Evolutionary conservation across 164 flowering plant species (phyloP).

Genomic region (Umbilicus rupestris): DNA sequence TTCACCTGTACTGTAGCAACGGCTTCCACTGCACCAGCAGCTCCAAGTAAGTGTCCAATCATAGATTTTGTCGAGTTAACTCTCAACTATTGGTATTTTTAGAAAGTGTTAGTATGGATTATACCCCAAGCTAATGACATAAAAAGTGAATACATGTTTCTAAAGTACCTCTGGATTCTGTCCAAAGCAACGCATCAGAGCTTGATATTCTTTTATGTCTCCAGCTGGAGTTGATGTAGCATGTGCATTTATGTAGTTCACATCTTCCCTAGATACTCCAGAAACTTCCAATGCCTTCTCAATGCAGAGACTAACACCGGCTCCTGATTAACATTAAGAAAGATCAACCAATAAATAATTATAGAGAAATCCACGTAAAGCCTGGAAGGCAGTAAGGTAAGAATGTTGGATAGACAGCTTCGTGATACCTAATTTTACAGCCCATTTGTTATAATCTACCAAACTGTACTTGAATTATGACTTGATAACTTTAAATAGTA

Average conservation of each 20-base stretch:
- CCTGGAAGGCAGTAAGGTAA: neutral
- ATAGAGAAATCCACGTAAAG: neutral
- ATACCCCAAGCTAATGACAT: neutral
- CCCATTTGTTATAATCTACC: neutral
- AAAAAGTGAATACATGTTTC: neutral
- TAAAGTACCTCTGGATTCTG: slow-evolving; percentile 64
- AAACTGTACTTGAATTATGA: neutral
- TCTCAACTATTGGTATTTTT: slow-evolving; percentile 39
- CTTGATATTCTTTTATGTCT: slow-evolving; percentile 80
- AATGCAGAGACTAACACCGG: slow-evolving; percentile 75
- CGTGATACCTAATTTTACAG: neutral
- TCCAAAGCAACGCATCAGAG: slow-evolving; percentile 85
- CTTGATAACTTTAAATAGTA: neutral
- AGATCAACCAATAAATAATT: no score
- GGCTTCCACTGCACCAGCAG: slow-evolving; percentile 97
- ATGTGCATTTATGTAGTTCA: slow-evolving; percentile 55
- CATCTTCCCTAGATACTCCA: slow-evolving; percentile 77
- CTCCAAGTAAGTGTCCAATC: slow-evolving; percentile 96
- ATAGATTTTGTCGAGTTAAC: slow-evolving; percentile 94
- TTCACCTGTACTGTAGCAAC: slow-evolving; percentile 89
- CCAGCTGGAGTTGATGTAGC: slow-evolving; percentile 94
- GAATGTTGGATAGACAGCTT: neutral
- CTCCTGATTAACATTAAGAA: slow-evolving; percentile 33
- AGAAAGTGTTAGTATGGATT: slow-evolving; percentile 9
- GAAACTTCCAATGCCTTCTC: slow-evolving; percentile 79